Base-by-base conservation (phyloP, 164 flowering plant genomes). In the Vitis riparia region DNA sequence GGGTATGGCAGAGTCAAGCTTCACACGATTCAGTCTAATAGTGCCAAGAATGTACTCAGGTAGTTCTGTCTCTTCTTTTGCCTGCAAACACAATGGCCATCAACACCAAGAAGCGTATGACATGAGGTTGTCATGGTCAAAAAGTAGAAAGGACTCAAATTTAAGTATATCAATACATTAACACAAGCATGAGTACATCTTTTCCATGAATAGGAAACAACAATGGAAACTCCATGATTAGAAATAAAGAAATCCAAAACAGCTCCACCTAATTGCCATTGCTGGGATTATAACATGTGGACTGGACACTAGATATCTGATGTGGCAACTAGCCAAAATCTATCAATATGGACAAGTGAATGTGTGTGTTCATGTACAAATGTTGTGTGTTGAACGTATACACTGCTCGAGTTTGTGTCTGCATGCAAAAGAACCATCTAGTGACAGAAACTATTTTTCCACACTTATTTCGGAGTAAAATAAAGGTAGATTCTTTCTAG, bases 31-130 rank as follows among this genome's bases (percentile, higher is more conserved):
- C 65, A 95, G 77, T 59, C 97, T 80, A 70, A 91, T 97, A 44
- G 98, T 90, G 44, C 99, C 99, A 64, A 95, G 93, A 80, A 95
- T 84, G 77, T 85, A 89, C 69, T 93, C 99, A 0, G 99, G 99
- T 66, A 95, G 82, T 63, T 95, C 98, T 14, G 55, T 71, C 76
- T 87, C 97, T 71, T 93, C 97, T 77, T 81, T 88, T 48, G 88
- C 99, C 99, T 94, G 91, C 75, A 80, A 73, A 69, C 27, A 66
- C 2, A 65, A 44, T 16, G n/a, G 23, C 3, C 1, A 3, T 65
- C 3, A 70, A 47, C 27, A 56, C 19, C 19, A 60, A 12, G 15
- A 23, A 23, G 57, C 10, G 55, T 14, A 30, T 14, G 51, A 15
- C 15, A 29, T 9, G 3, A 29, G 50, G 51, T 11, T 16, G 12